Evolutionary conservation across 176 grass and related monocot species (phyloP).

Genomic region (Raddia guianensis): DNA sequence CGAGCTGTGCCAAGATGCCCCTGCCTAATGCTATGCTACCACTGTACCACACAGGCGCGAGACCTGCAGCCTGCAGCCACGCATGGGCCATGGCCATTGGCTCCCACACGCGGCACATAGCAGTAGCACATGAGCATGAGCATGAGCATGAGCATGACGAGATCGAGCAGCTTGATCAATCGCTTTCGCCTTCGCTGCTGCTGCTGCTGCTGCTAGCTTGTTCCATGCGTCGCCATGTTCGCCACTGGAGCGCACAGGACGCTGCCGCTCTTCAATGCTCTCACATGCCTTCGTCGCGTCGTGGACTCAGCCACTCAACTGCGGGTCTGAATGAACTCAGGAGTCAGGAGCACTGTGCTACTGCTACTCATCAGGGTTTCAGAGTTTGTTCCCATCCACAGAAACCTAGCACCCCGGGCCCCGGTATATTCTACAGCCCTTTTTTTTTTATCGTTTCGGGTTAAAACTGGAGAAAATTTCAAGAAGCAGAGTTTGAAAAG

Average conservation of each 20-base stretch:
- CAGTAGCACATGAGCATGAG: background rate
- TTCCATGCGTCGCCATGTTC: background rate
- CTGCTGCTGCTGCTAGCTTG: background rate
- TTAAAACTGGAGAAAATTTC: too few species aligned
- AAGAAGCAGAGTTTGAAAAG: too few species aligned
- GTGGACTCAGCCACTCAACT: background rate
- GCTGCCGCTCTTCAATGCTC: conserved; percentile 33
- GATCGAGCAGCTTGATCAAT: background rate
- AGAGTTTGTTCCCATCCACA: too few species aligned
- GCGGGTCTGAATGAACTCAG: background rate
- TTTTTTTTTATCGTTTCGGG: too few species aligned
- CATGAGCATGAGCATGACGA: background rate
- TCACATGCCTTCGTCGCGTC: conserved; percentile 34
- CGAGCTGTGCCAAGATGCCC: background rate
- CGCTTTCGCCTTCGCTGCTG: background rate
- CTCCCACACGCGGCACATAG: background rate
- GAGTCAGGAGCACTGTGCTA: background rate
- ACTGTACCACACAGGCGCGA: background rate
- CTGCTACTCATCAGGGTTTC: background rate
- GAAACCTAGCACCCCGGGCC: too few species aligned
- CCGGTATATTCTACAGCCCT: too few species aligned
- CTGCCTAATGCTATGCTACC: background rate
- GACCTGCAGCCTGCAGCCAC: background rate
- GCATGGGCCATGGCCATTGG: background rate
- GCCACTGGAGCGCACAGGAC: background rate